phyloP scores from a whole-genome alignment of 2,329 filamentous ascomycete genomes.

The Hymenoscyphus infarciens region DNA sequence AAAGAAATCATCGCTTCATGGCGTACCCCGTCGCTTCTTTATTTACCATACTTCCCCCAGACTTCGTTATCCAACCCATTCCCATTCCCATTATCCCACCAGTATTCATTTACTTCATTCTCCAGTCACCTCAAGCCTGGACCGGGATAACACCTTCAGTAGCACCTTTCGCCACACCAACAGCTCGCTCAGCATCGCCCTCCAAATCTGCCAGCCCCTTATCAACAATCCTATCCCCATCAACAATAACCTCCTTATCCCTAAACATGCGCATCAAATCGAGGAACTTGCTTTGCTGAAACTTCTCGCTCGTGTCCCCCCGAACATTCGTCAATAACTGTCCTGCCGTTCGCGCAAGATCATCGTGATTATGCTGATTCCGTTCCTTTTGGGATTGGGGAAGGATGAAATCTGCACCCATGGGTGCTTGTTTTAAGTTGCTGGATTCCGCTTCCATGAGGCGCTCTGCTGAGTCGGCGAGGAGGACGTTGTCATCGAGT shows the following conservation, averaged over 20 bases:
- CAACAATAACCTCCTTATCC: constrained; percentile 67
- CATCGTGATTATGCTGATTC: constrained; percentile 45
- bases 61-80: not conserved
- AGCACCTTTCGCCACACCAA: not conserved
- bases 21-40: too few relatives aligned
- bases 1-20: too few relatives aligned
- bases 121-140: not conserved
- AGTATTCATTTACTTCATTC: too few relatives aligned
- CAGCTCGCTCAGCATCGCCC: constrained; percentile 10
- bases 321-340: constrained; percentile 66
- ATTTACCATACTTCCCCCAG: too few relatives aligned
- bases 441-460: not conserved
- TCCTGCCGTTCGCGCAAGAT: constrained; percentile 68
- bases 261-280: constrained; percentile 72
- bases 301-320: constrained; percentile 68
- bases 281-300: constrained; percentile 74
- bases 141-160: not conserved
- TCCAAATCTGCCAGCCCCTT: constrained; percentile 4
- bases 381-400: constrained; percentile 28
- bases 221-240: constrained; percentile 63
- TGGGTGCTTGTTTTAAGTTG: constrained; percentile 12
- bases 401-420: constrained; percentile 36
- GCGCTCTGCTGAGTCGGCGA: not conserved
- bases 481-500: not conserved
- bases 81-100: not conserved